Percentiles rank a stretch among this genome's conserved stretches.
Evolutionary conservation across 2,329 filamentous ascomycete species (phyloP).

Genomic region (Zymoseptoria passerinii): DNA sequence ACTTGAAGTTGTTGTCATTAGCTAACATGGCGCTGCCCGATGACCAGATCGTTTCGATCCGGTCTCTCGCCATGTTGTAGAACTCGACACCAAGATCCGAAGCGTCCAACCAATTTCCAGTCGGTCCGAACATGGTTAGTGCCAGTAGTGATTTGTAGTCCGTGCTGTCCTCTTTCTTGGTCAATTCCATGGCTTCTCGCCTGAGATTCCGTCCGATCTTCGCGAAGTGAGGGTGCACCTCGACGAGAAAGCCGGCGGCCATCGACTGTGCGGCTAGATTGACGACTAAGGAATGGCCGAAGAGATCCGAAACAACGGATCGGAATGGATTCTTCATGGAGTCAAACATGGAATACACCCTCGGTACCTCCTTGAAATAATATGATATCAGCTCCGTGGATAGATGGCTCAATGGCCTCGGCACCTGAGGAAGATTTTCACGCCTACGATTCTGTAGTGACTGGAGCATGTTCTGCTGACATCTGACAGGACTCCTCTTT

Average conservation of each 20-base stretch:
- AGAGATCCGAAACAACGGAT: conserved; percentile 13
- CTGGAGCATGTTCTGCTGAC: conserved; percentile 9
- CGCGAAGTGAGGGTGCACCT: conserved; percentile 18
- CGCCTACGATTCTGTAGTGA: conserved; percentile 6
- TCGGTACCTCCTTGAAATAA: conserved; percentile 17
- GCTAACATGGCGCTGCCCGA: conserved; percentile 4
- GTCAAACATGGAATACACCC: conserved; percentile 16
- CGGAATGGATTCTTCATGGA: conserved; percentile 14
- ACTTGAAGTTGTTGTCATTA: conserved; percentile 33
- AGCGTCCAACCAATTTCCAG: conserved; percentile 53
- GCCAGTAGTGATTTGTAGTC: conserved; percentile 38
- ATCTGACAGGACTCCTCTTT: neutral
- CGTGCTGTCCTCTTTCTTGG: conserved; percentile 11
- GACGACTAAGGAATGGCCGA: conserved; percentile 14
- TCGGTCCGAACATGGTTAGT: conserved; percentile 51
- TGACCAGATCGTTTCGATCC: conserved; percentile 8
- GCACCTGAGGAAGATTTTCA: conserved; percentile 4
- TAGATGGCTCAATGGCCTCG: conserved; percentile 10
- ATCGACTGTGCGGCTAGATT: conserved; percentile 17
- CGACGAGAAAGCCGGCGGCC: conserved; percentile 21
- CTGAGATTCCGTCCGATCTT: conserved; percentile 18
- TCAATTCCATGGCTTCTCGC: conserved; percentile 16
- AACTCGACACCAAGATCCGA: conserved; percentile 47
- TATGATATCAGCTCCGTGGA: conserved; percentile 15
- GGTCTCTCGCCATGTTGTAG: conserved; percentile 27